Evolutionary conservation across 192 early-diverging fungal genomes (phyloP).

Genomic region (Chytriomyces hyalinus): DNA sequence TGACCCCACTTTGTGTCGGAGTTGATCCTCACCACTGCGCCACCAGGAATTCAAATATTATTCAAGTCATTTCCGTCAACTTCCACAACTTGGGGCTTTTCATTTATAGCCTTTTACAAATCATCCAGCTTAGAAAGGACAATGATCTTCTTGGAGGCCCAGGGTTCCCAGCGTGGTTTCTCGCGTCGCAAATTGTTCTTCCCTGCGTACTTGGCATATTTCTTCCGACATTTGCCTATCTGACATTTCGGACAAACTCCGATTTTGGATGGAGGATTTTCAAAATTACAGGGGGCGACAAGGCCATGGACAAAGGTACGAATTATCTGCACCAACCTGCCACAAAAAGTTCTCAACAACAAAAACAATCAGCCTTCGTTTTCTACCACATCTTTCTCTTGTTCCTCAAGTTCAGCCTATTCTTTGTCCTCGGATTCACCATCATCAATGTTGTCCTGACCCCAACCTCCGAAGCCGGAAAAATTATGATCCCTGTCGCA

Average conservation of each 20-base stretch:
- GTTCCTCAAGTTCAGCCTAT: slow-evolving; percentile 1
- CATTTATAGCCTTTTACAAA: slow-evolving; percentile 3
- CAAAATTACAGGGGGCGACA: slow-evolving; percentile 13
- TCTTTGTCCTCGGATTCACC: slow-evolving; percentile 15
- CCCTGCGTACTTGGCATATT: slow-evolving; percentile 1
- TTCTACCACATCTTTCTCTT: slow-evolving; percentile 1
- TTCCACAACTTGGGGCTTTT: slow-evolving; percentile 17
- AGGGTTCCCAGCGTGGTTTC: not conserved
- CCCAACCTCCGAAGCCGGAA: not conserved
- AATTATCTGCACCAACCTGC: not conserved
- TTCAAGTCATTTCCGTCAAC: slow-evolving; percentile 2
- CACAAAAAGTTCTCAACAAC: not conserved
- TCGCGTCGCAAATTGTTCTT: not conserved
- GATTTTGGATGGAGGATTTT: slow-evolving; percentile 15
- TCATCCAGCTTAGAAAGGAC: not conserved
- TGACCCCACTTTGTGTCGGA: not conserved
- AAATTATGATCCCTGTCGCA: not conserved
- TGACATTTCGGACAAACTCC: not conserved
- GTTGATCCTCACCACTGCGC: not conserved
- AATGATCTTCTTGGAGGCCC: too few relatives aligned
- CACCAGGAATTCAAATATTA: not conserved
- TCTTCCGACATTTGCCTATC: slow-evolving; percentile 20
- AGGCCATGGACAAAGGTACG: not conserved
- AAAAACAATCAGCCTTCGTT: not conserved
- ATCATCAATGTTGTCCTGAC: not conserved